Percentiles rank a stretch among this genome's conserved stretches.
Conservation (phyloP, 75 land plant genomes). For the Chamaecyparis obtusa region DNA sequence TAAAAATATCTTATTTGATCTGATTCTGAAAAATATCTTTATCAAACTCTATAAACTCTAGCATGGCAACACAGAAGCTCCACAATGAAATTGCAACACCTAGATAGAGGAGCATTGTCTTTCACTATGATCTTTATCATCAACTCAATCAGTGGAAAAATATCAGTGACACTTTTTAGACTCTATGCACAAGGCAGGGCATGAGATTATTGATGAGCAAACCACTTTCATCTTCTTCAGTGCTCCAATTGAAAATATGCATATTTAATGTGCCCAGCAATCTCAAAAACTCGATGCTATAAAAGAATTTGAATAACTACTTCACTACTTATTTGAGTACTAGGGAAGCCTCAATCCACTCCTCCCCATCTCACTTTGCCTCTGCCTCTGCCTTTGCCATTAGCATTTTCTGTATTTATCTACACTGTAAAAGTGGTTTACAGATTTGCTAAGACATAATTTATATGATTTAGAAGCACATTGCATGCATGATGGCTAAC, state of each 20-base stretch:
- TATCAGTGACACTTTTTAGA: background rate
- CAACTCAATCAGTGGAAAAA: background rate
- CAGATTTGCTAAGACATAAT: background rate
- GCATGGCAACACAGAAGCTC: background rate
- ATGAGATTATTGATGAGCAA: background rate
- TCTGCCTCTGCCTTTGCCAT: background rate
- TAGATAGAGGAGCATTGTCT: background rate
- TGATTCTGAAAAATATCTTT: too few relatives aligned
- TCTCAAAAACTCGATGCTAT: background rate
- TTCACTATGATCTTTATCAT: background rate
- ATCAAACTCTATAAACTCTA: too few relatives aligned
- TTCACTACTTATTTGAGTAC: background rate
- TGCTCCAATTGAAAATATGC: background rate
- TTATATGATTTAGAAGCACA: too few relatives aligned
- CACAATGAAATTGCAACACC: background rate
- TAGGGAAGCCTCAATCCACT: background rate
- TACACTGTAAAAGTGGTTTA: background rate
- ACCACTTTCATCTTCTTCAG: background rate
- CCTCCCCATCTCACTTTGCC: background rate
- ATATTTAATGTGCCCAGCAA: background rate
- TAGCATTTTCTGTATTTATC: background rate
- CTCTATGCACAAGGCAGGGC: background rate
- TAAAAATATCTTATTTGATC: too few relatives aligned
- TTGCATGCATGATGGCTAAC: too few relatives aligned
- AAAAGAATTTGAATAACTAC: background rate